phyloP scores from a whole-genome alignment of 1,284 basidiomycete genomes.

The Ceratobasidium sp. region DNA sequence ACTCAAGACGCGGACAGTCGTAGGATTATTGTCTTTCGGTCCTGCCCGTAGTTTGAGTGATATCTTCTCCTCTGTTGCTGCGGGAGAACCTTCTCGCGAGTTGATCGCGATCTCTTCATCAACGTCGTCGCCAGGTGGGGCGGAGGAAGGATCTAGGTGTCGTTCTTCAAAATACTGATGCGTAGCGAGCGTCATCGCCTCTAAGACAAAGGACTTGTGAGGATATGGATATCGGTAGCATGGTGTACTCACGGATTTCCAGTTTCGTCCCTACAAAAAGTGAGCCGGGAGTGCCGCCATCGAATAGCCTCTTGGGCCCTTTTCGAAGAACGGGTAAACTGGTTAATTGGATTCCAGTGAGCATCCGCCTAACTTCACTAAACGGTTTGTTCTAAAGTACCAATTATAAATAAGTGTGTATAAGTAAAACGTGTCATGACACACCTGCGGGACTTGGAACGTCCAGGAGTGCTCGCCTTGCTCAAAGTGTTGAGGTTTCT shows the following conservation, averaged over 20 bases:
- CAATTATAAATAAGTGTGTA: not conserved
- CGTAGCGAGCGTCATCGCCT: slow-evolving; percentile 29
- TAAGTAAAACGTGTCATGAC: not conserved
- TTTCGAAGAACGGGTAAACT: not conserved
- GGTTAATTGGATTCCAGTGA: slow-evolving; percentile 13
- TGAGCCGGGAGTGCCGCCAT: slow-evolving; percentile 31
- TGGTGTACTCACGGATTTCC: slow-evolving; percentile 27
- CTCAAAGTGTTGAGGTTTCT: slow-evolving; percentile 11
- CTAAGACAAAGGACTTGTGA: not conserved
- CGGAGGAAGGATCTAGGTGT: slow-evolving; percentile 28
- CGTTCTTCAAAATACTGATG: slow-evolving; percentile 32
- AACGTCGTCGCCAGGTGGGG: slow-evolving; percentile 2
- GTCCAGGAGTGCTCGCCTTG: not conserved
- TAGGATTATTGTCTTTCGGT: slow-evolving; percentile 22
- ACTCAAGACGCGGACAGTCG: slow-evolving; percentile 18
- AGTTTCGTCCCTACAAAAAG: slow-evolving; percentile 22
- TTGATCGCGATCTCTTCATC: slow-evolving; percentile 1
- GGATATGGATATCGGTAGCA: not conserved
- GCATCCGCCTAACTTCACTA: slow-evolving; percentile 31
- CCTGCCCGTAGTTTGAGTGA: slow-evolving; percentile 9
- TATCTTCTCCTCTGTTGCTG: slow-evolving; percentile 19
- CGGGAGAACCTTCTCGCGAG: slow-evolving; percentile 28
- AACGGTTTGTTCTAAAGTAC: slow-evolving; percentile 32
- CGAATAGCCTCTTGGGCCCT: slow-evolving; percentile 15
- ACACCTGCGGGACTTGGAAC: slow-evolving; percentile 29